Conservation (phyloP, 495 filamentous ascomycete genomes). For the Xanthoparmelia taractica region DNA sequence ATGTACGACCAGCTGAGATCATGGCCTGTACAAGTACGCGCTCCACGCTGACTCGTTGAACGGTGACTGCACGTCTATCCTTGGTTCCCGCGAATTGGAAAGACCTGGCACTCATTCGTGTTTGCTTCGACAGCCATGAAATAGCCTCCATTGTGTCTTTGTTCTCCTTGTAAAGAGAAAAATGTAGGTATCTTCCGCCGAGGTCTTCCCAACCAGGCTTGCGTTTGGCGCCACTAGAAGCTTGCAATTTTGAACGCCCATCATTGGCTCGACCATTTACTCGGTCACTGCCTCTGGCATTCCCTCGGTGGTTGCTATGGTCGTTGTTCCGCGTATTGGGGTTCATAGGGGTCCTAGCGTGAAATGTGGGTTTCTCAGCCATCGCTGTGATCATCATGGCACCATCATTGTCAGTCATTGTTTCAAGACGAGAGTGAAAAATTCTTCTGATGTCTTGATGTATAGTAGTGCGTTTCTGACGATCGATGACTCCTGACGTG, state of each 20-base stretch:
- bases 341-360: conserved; percentile 17
- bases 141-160: conserved; percentile 95
- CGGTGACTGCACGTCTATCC: conserved; percentile 80
- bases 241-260: background rate
- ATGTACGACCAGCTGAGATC: conserved; percentile 50
- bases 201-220: conserved; percentile 52
- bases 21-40: conserved; percentile 57
- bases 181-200: conserved; percentile 78
- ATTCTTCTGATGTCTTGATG: conserved; percentile 61
- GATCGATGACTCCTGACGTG: conserved; percentile 43
- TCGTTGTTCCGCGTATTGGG: background rate
- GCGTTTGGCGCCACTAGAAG: background rate
- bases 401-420: conserved; percentile 50
- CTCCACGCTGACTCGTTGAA: conserved; percentile 70
- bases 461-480: conserved; percentile 53
- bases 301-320: background rate
- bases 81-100: conserved; percentile 92
- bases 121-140: conserved; percentile 56
- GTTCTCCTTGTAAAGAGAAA: conserved; percentile 95
- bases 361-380: conserved; percentile 35
- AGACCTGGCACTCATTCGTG: conserved; percentile 58
- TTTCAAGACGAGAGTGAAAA: conserved; percentile 60
- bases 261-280: conserved; percentile 30
- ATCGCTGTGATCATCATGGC: conserved; percentile 51
- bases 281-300: background rate